phyloP scores from a whole-genome alignment of 2,329 filamentous ascomycete genomes.

The Erysiphe pulchra region DNA sequence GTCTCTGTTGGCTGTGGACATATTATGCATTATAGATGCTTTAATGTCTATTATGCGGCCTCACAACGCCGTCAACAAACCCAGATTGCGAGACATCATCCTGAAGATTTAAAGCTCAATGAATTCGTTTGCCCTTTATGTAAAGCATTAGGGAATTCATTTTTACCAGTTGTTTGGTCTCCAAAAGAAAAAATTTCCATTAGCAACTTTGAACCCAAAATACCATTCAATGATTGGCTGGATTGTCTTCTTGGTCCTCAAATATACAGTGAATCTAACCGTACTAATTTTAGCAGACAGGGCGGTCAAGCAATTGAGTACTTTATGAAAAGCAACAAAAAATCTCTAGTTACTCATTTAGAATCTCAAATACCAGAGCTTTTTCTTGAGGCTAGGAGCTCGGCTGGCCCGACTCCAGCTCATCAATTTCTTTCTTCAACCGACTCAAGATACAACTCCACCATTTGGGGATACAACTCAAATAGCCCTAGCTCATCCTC shows the following conservation, averaged over 20 bases:
- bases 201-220: constrained; percentile 35
- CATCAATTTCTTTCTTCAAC: constrained; percentile 2
- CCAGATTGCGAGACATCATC: constrained; percentile 85
- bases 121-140: constrained; percentile 94
- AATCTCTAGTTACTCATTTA: constrained; percentile 5
- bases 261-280: constrained; percentile 4
- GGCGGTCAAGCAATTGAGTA: constrained; percentile 5
- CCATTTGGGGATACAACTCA: constrained; percentile 11
- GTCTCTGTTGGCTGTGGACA: constrained; percentile 85
- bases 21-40: constrained; percentile 95
- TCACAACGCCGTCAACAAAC: constrained; percentile 64
- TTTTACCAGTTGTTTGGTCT: constrained; percentile 88
- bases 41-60: constrained; percentile 71
- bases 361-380: constrained; percentile 10
- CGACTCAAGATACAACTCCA: constrained; percentile 5
- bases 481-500: constrained; percentile 11
- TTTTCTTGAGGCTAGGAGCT: constrained; percentile 10
- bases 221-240: constrained; percentile 27
- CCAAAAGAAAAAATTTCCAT: constrained; percentile 67
- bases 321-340: constrained; percentile 9
- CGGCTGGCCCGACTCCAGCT: background rate
- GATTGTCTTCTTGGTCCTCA: constrained; percentile 1
- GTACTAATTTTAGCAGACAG: constrained; percentile 1
- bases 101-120: constrained; percentile 50
- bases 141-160: constrained; percentile 86